Evolutionary conservation across 768 basidiomycete species (phyloP).

Genomic region (Sarcomyxa edulis): DNA sequence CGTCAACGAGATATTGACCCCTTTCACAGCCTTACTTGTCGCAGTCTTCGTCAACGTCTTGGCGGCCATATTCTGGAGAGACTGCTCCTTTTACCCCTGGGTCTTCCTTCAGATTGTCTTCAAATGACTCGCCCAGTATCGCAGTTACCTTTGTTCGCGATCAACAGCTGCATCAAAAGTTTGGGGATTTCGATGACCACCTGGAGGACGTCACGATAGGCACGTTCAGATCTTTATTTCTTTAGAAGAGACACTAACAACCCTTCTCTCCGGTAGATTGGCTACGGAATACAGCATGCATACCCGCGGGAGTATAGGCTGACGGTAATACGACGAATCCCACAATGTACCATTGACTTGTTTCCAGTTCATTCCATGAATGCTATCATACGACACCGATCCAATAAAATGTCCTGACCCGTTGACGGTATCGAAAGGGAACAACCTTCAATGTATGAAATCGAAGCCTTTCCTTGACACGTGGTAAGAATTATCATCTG

Average conservation of each 20-base stretch:
- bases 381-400: too few species aligned
- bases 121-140: constrained; percentile 36
- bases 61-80: constrained; percentile 40
- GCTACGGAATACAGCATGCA: constrained; percentile 29
- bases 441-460: too few species aligned
- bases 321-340: too few species aligned
- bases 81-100: constrained; percentile 37
- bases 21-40: constrained; percentile 45
- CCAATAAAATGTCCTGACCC: too few species aligned
- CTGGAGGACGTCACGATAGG: constrained; percentile 66
- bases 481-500: too few species aligned
- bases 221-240: constrained; percentile 24
- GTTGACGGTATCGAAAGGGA: too few species aligned
- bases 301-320: too few species aligned
- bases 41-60: constrained; percentile 30
- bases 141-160: constrained; percentile 48
- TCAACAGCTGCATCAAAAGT: constrained; percentile 43
- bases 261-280: constrained; percentile 25
- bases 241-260: constrained; percentile 4
- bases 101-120: constrained; percentile 42
- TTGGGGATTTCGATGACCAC: constrained; percentile 83
- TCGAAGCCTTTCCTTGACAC: too few species aligned
- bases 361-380: too few species aligned
- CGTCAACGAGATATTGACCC: not conserved
- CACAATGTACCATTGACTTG: too few species aligned